These are phyloP conservation scores for Dryas octopetala DNA, from an alignment of 306 rosid genomes.

Conservation along the genomic window DNA sequence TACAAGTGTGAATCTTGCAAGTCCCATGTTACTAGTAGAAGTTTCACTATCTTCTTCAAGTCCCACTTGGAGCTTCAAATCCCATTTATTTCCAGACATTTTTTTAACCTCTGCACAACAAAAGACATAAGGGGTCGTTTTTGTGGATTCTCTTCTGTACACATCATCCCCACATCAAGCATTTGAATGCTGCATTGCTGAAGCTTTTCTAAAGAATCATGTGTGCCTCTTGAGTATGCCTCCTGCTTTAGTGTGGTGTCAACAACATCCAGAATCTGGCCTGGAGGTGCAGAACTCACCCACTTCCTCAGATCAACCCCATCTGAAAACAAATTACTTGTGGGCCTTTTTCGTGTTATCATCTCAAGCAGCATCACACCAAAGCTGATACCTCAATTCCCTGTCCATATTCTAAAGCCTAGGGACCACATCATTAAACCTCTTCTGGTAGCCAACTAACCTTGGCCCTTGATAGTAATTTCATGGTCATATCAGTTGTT, in stretches of 20 bases:
- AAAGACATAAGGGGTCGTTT: constrained; percentile 17
- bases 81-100: not conserved
- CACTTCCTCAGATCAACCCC: constrained; percentile 29
- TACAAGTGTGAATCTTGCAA: too few relatives aligned
- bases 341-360: constrained; percentile 23
- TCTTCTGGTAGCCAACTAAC: too few relatives aligned
- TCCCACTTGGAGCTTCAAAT: constrained; percentile 5
- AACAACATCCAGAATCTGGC: constrained; percentile 24
- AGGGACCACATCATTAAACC: too few relatives aligned
- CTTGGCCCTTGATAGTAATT: too few relatives aligned
- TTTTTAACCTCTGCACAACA: constrained; percentile 13
- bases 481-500: not conserved
- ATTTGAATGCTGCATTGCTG: constrained; percentile 9
- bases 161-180: constrained; percentile 12
- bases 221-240: not conserved
- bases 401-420: constrained; percentile 15
- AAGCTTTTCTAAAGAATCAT: constrained; percentile 11
- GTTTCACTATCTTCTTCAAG: not conserved
- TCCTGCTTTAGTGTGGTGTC: constrained; percentile 21
- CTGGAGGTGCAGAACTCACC: constrained; percentile 25
- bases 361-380: constrained; percentile 28
- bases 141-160: constrained; percentile 21
- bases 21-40: too few relatives aligned
- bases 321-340: constrained; percentile 14
- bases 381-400: constrained; percentile 28